phyloP scores from a whole-genome alignment of 208 protist species.

The Tetramitus jugosus region DNA sequence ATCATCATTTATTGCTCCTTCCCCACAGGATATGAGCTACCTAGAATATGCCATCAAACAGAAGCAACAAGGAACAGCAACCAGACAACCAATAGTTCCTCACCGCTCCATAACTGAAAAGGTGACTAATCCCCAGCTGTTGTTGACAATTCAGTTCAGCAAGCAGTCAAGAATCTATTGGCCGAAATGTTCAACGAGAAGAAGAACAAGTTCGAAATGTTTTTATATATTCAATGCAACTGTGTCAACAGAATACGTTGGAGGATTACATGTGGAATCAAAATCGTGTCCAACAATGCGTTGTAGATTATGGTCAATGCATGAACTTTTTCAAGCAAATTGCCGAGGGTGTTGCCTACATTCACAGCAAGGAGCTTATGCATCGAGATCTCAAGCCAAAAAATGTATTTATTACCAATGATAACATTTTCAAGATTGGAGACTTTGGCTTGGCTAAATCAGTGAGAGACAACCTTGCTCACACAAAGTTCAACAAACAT shows the following conservation, averaged over 20 bases:
- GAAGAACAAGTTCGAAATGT: constrained; percentile 23
- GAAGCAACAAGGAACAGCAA: not conserved
- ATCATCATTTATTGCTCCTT: too few relatives aligned
- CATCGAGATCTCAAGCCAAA: constrained; percentile 27
- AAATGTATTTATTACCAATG: constrained; percentile 1
- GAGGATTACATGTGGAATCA: constrained; percentile 3
- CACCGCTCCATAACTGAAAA: too few relatives aligned
- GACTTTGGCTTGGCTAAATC: constrained; percentile 28
- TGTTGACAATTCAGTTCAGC: too few relatives aligned
- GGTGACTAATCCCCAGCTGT: too few relatives aligned
- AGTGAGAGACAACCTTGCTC: not conserved
- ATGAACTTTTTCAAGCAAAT: constrained; percentile 20
- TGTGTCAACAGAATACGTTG: constrained; percentile 7
- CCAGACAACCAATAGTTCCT: too few relatives aligned
- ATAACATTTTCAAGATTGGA: constrained; percentile 21
- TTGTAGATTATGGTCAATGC: not conserved
- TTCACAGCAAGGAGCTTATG: constrained; percentile 3
- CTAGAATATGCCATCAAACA: too few relatives aligned
- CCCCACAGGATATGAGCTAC: too few relatives aligned
- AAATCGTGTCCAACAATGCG: not conserved
- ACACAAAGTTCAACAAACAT: too few relatives aligned
- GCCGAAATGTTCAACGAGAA: constrained; percentile 4
- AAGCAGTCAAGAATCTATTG: not conserved
- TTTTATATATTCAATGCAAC: constrained; percentile 27
- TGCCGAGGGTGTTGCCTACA: not conserved